Conservation (phyloP, 176 grass and related monocot genomes). For the Melocanna baccifera region DNA sequence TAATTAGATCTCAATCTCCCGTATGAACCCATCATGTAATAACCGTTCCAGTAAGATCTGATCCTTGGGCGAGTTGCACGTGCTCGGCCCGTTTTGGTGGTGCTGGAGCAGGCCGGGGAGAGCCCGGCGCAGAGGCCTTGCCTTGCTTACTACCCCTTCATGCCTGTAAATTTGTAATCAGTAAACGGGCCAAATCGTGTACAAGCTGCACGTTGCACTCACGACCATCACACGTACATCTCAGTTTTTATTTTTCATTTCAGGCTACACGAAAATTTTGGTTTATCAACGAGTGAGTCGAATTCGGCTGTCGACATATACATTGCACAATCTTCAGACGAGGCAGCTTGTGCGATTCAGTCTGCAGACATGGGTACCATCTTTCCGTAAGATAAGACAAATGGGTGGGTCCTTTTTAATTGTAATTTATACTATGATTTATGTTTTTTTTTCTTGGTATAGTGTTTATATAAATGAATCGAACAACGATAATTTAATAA, state of each 20-base stretch:
- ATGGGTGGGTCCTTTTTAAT: too few species aligned
- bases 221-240: too few species aligned
- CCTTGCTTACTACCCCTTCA: not conserved
- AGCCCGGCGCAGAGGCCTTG: not conserved
- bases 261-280: not conserved
- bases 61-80: not conserved
- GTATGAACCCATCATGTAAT: not conserved
- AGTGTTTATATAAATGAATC: too few species aligned
- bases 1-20: not conserved
- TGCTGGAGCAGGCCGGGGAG: not conserved
- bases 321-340: not conserved
- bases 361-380: not conserved
- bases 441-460: too few species aligned
- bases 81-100: not conserved
- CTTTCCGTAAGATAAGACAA: not conserved
- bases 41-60: not conserved
- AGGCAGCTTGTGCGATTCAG: not conserved
- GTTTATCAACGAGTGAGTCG: not conserved
- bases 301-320: not conserved
- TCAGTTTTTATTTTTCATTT: not conserved
- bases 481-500: too few species aligned
- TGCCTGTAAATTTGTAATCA: not conserved
- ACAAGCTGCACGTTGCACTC: not conserved
- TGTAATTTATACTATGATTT: too few species aligned
- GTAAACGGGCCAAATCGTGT: not conserved